Evolutionary conservation across 257 asterid species (phyloP), one percentile per base, ranked within the genome.

Genomic region (Nicotiana benthamiana): DNA sequence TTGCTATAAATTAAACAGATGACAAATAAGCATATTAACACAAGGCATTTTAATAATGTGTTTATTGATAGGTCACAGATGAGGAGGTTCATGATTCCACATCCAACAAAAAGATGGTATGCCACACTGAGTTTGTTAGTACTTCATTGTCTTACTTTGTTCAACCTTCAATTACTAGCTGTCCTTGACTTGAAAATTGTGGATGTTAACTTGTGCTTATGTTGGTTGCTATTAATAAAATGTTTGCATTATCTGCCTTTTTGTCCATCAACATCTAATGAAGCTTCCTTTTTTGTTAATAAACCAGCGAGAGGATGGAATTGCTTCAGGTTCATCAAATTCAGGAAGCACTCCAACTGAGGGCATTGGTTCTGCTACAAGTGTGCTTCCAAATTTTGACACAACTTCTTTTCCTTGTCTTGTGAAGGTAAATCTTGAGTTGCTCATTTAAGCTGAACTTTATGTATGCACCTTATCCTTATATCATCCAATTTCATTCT

Each of bases 21-120:
- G 22, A 72, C 36, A 40, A 70, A 43, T 70, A 3, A 18, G 5
- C 54, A 70, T 20, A 40, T 70, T 10, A n/a, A 2, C 34, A 40
- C 51, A 70, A 22, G 59, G 30, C 15, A 51, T 43, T 70, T 46
- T 4, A 22, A 43, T 70, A 1, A 46, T 46, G 27, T 70, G 59
- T 46, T 22, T 43, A 72, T 6, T 86, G 59, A 83, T 87, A 65
- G 61, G 96, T 93, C 93, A 93, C 83, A 54, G 9, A 78, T 61
- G 82, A 87, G 70, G 87, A 87, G 81, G 67, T 65, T 83, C 91
- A 81, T 74, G 93, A 80, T 78, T 90, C 93, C 72, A 88, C 92
- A 68, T 90, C 80, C 85, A 81, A 82, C 22, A 93, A 95, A 80
- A 92, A 85, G 86, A 89, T 87, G 98, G 99, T 92, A 80, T 79